Evolutionary conservation across 257 asterid genomes (phyloP).

Genomic region (Nicotiana obtusifolia): DNA sequence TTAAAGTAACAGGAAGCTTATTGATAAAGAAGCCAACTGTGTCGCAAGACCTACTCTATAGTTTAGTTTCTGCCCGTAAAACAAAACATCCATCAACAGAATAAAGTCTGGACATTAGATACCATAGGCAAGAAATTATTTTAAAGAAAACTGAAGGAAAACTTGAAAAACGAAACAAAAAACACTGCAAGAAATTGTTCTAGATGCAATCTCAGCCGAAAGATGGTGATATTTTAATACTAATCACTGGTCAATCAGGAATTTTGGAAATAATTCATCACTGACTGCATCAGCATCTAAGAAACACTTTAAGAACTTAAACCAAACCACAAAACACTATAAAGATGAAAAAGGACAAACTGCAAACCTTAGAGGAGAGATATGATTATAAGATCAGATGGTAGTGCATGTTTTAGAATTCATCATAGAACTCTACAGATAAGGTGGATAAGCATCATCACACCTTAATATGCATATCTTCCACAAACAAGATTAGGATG

Average conservation of each 20-base stretch:
- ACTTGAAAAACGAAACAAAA: not conserved
- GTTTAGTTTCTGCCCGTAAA: constrained; percentile 46
- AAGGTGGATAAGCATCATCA: constrained; percentile 46
- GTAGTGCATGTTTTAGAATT: constrained; percentile 63
- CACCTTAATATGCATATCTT: not conserved
- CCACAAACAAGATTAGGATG: not conserved
- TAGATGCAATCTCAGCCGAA: constrained; percentile 69
- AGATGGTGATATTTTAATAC: constrained; percentile 56
- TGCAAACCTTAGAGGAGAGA: not conserved
- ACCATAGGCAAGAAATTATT: constrained; percentile 28
- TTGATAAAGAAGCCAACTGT: constrained; percentile 29
- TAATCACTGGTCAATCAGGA: constrained; percentile 48
- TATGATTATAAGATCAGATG: constrained; percentile 60
- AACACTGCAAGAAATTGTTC: not conserved
- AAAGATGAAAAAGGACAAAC: not conserved
- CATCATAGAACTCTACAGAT: constrained; percentile 59
- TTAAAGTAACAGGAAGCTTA: constrained; percentile 45
- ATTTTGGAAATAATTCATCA: constrained; percentile 32
- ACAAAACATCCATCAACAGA: constrained; percentile 42
- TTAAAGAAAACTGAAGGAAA: no score
- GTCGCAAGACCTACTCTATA: constrained; percentile 59
- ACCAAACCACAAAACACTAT: not conserved
- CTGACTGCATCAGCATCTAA: constrained; percentile 24
- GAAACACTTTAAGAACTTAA: not conserved
- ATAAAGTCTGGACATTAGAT: constrained; percentile 41